Evolutionary conservation across 345 rosid species (phyloP).

Genomic region (Hibiscus trionum): DNA sequence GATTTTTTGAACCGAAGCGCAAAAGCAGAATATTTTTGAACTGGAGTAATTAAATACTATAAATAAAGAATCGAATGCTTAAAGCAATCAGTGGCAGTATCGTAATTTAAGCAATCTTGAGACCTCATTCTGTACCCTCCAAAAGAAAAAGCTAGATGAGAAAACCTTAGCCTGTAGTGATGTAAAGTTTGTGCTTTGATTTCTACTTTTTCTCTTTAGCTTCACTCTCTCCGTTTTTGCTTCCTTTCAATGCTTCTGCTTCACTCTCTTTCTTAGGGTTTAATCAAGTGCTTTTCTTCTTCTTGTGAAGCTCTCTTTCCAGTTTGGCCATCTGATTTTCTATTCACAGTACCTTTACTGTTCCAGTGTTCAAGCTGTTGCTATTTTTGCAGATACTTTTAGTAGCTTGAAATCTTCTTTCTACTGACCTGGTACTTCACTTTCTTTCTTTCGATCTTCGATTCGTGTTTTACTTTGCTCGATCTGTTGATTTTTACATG

Average conservation of each 20-base stretch:
- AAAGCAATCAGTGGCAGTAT: too few species aligned
- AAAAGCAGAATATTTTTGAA: too few species aligned
- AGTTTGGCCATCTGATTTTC: not conserved
- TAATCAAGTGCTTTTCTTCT: not conserved
- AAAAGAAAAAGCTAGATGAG: not conserved
- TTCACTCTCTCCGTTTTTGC: conserved; percentile 5
- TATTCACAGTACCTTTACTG: not conserved
- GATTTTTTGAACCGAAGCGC: too few species aligned
- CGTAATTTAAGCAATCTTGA: not conserved
- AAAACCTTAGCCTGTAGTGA: not conserved
- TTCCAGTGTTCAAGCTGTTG: not conserved
- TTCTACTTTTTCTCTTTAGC: not conserved
- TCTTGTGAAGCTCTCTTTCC: not conserved
- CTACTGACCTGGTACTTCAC: not conserved
- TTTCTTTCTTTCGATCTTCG: not conserved
- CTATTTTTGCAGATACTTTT: not conserved
- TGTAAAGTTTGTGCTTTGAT: not conserved
- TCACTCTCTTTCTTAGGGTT: conserved; percentile 12
- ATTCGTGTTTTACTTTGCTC: not conserved
- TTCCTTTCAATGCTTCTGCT: conserved; percentile 23
- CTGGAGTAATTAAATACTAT: too few species aligned
- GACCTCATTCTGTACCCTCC: not conserved
- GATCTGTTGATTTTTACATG: not conserved
- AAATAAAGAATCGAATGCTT: too few species aligned
- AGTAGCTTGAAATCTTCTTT: not conserved